Percentiles rank a stretch among this genome's conserved stretches.
phyloP scores from a whole-genome alignment of 176 grass and related monocot genomes.

The Avena eriantha region DNA sequence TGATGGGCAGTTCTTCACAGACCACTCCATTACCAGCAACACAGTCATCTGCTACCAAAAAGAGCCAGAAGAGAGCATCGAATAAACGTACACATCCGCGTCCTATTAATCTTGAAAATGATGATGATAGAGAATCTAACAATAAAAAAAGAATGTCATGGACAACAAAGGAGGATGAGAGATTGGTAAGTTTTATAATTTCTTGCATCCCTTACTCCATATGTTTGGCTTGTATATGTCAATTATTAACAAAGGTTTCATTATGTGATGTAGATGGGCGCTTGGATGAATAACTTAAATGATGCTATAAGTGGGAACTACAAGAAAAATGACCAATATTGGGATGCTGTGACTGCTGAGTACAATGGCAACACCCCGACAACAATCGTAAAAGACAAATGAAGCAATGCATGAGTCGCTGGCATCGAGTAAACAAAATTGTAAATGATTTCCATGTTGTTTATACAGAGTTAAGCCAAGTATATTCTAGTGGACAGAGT shows the following conservation, averaged over 20 bases:
- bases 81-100: background rate
- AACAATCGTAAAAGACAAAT: no score
- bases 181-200: background rate
- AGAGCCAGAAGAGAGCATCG: background rate
- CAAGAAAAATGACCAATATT: no score
- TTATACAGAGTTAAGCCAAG: no score
- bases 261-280: background rate
- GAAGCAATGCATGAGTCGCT: no score
- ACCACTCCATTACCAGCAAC: background rate
- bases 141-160: background rate
- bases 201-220: background rate
- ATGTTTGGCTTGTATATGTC: background rate
- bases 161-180: background rate
- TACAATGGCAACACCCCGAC: no score
- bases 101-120: background rate
- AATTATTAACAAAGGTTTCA: background rate
- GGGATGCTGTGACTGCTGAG: no score
- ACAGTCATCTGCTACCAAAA: background rate
- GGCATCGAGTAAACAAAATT: no score
- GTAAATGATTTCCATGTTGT: no score
- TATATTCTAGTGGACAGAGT: no score
- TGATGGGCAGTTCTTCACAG: background rate
- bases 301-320: no score
- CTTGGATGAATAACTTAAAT: background rate
- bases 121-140: background rate